Base-by-base conservation (phyloP, 176 grass and related monocot genomes). In the Paspalum vaginatum region DNA sequence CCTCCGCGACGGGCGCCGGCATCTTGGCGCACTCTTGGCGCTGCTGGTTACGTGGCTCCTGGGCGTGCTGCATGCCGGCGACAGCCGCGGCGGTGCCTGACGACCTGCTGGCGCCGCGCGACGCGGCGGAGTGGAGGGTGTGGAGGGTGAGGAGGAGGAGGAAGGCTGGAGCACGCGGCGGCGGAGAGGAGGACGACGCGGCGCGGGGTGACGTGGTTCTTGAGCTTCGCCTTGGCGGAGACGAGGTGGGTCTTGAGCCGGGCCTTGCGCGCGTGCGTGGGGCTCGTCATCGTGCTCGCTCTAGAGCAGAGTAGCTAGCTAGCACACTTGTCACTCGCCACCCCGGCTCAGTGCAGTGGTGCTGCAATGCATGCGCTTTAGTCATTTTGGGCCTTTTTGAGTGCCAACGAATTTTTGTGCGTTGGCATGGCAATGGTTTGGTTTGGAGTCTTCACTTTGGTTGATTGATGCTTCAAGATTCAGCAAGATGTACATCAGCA, bases 221-320 rank as follows among this genome's bases (percentile, higher is more conserved):
- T 80, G 45, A 89, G 68, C 87, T 84, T 94, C 22, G 80, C 79
- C 75, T 82, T 94, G 65, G 79, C 90, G 67, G 89, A 72, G 60
- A 85, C 54, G 47, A 94, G 71, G 17, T 91, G 89, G 70, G n/a
- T 84, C 87, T 70, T 84, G 76, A 88, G 81, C 65, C 77, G 71
- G 45, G 86, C 80, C 71, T 89, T 91, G 20, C 80, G 87, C 16
- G 84, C 62, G 75, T 87, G 77, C 86, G 81, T 80, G 64, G 79
- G 59, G 77, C 87, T 89, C 64, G 82, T 79, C 87, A 81, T 89
- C 18, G 10, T 58, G 51, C 9, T 89, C n/a, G n/a, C n/a, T n/a
- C n/a, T n/a, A n/a, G 65, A 15, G 15, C 65, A 10, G 2, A 5
- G 2, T 11, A 8, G 5, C 42, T 11, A 0, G 2, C 32, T 32